These are phyloP conservation scores for Rhododendron molle DNA, from an alignment of 148 eudicot species.

Conservation along the genomic window DNA sequence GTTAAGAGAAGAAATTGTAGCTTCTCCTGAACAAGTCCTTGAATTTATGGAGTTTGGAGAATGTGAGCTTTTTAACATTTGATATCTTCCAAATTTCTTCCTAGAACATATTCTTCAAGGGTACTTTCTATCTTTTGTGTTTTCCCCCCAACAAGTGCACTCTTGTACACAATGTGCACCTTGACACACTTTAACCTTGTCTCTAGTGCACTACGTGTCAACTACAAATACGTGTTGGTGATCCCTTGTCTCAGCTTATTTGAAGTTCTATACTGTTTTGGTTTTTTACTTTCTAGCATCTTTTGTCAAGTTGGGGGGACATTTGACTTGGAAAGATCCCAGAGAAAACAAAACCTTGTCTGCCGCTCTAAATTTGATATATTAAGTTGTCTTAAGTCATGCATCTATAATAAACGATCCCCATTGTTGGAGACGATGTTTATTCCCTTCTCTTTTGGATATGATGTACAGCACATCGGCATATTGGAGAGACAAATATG, in stretches of 20 bases:
- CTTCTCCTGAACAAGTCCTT: slow-evolving; percentile 87
- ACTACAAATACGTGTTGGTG: not conserved
- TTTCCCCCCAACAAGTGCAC: not conserved
- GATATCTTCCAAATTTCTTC: not conserved
- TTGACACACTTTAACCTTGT: not conserved
- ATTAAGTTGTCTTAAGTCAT: not conserved
- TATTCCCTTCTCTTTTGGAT: slow-evolving; percentile 7
- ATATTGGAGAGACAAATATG: slow-evolving; percentile 98
- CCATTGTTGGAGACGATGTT: not conserved
- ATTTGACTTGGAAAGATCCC: not conserved
- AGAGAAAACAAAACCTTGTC: not conserved
- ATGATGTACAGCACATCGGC: slow-evolving; percentile 73
- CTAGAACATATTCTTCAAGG: not conserved
- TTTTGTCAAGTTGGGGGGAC: not conserved
- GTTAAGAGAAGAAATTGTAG: slow-evolving; percentile 93
- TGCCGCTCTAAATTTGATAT: not conserved
- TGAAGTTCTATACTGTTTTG: not conserved
- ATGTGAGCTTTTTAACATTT: slow-evolving; percentile 41
- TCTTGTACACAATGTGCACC: not conserved
- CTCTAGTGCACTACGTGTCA: not conserved
- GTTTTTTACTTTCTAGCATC: not conserved
- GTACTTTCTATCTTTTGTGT: not conserved
- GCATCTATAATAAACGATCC: not conserved
- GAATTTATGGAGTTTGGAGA: slow-evolving; percentile 90
- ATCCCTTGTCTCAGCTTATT: not conserved